Base-by-base conservation (phyloP, 2,329 filamentous ascomycete genomes). In the Phialemoniopsis sp. region DNA sequence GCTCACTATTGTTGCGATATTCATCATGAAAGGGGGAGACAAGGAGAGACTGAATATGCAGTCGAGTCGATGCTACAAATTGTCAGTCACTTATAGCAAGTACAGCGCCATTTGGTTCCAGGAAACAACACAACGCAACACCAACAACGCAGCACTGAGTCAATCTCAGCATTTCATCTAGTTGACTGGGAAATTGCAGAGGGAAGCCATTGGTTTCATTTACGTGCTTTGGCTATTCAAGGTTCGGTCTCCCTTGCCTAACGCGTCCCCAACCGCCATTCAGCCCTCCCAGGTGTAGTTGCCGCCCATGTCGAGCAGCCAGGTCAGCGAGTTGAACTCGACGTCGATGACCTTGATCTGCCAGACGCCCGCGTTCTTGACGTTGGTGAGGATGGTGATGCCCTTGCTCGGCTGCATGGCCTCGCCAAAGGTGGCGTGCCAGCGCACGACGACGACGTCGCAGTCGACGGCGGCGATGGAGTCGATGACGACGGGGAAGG, bases 261-360 rank as follows among this genome's bases (percentile, higher is more conserved):
- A n/a, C 33, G 6, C 18, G 10, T 19, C 3, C 17, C 13, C 33
- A 6, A 13, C 29, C 31, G 14, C 15, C 21, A 26, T 26, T 26
- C 21, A 26, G 6, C 51, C 49, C 44, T 51, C 48, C 54, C 53
- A 56, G 19, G 46, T 52, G 43, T 54, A 59, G 49, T 44, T 57
- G 34, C 55, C 54, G 32, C 54, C 53, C 51, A 57, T 58, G 40
- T 56, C 48, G 32, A 55, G 40, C 37, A 58, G 50, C 52, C 51
- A 59, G 21, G 46, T 50, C 34, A 57, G 44, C 26, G 52, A 49
- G 49, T 58, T 58, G 48, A 57, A 58, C 54, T 59, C 55, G 43
- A 58, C 46, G 32, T 55, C 46, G 33, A 59, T 42, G 45, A 49
- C 50, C 35, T 32, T 44, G 33, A 58, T 55, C 48, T 58, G 56